These are phyloP conservation scores for Cairneyella variabilis DNA, from an alignment of 495 filamentous ascomycete genomes.

Conservation along the genomic window DNA sequence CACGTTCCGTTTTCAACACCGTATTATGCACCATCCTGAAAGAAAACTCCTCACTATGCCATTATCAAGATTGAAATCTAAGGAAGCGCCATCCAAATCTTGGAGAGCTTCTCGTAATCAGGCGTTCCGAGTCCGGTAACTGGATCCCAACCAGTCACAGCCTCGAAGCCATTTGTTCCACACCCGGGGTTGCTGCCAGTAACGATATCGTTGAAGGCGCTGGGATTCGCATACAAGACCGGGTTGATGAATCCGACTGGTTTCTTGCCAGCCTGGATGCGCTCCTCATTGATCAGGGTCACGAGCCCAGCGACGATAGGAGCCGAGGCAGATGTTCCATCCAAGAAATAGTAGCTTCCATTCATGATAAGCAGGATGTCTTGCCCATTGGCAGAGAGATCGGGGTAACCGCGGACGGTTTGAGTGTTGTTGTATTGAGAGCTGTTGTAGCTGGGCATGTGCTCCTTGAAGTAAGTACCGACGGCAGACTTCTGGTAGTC, in stretches of 20 bases:
- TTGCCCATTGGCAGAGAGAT: conserved; percentile 56
- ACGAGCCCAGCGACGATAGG: neutral
- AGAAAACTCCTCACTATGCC: too few relatives aligned
- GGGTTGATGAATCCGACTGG: conserved; percentile 58
- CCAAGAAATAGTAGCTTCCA: conserved; percentile 25
- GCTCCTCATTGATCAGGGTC: conserved; percentile 18
- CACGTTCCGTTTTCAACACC: too few relatives aligned
- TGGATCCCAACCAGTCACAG: conserved; percentile 56
- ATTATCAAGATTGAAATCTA: too few relatives aligned
- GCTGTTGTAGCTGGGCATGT: conserved; percentile 3
- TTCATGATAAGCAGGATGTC: conserved; percentile 44
- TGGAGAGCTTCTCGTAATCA: conserved; percentile 43
- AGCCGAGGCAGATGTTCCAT: neutral
- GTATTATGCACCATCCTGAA: too few relatives aligned
- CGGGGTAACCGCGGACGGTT: conserved; percentile 52
- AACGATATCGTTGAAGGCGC: conserved; percentile 45
- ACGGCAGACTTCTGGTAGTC: neutral
- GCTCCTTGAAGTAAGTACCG: neutral
- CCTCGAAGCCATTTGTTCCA: conserved; percentile 42
- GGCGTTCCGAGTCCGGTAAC: conserved; percentile 51
- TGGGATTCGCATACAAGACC: conserved; percentile 45
- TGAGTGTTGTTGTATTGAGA: conserved; percentile 25
- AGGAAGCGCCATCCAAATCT: conserved; percentile 42
- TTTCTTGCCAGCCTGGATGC: conserved; percentile 47
- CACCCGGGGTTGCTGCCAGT: conserved; percentile 43